Conservation (phyloP, 2,329 filamentous ascomycete genomes). For the Ophiocordyceps australis region DNA sequence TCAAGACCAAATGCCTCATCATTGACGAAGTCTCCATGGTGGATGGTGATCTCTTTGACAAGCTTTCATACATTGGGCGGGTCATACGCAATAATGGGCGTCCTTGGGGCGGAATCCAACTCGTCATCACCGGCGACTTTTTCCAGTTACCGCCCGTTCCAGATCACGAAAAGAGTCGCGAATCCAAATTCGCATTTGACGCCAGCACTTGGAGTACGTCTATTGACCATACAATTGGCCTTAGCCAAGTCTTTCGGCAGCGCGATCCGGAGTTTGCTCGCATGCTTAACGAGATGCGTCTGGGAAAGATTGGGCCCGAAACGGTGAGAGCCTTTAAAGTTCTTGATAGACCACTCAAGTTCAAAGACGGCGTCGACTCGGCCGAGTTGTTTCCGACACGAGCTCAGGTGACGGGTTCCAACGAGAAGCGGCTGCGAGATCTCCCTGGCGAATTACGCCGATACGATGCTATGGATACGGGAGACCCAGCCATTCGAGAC, state of each 20-base stretch:
- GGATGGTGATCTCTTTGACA: slow-evolving; percentile 91
- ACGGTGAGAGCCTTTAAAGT: slow-evolving; percentile 63
- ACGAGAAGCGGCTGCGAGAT: slow-evolving; percentile 52
- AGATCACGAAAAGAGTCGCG: slow-evolving; percentile 43
- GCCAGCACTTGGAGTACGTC: slow-evolving; percentile 81
- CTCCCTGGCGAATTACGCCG: slow-evolving; percentile 49
- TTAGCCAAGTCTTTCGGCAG: slow-evolving; percentile 93
- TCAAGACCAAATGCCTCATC: slow-evolving; percentile 71
- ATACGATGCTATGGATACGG: slow-evolving; percentile 61
- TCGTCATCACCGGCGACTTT: slow-evolving; percentile 93
- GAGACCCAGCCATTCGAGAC: slow-evolving; percentile 54
- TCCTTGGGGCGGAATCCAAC: slow-evolving; percentile 88
- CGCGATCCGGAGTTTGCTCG: slow-evolving; percentile 73
- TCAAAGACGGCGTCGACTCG: slow-evolving; percentile 48
- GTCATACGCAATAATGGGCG: slow-evolving; percentile 76
- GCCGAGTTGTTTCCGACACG: slow-evolving; percentile 92
- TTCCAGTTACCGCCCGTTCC: slow-evolving; percentile 94
- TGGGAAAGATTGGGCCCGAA: slow-evolving; percentile 60
- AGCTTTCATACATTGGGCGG: slow-evolving; percentile 75
- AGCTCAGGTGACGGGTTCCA: slow-evolving; percentile 75
- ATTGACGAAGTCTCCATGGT: slow-evolving; percentile 98
- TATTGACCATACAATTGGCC: slow-evolving; percentile 86
- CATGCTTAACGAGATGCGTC: slow-evolving; percentile 96
- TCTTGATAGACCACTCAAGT: slow-evolving; percentile 51
- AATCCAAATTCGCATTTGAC: slow-evolving; percentile 83